Conservation (phyloP, 805 yeast genomes). For the Sugiyamaella americana region DNA sequence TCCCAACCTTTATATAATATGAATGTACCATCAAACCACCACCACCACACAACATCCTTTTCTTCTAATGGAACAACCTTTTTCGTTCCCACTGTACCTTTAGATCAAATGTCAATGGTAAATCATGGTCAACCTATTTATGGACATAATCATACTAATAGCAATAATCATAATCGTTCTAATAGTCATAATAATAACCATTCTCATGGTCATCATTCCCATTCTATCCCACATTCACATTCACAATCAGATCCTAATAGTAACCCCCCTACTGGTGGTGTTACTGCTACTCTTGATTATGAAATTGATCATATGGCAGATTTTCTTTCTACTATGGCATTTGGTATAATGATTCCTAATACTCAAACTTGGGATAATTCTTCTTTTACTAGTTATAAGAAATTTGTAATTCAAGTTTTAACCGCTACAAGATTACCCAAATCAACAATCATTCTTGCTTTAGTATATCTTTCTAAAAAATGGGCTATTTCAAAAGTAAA, state of each 20-base stretch:
- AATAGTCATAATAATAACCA: constrained; percentile 5
- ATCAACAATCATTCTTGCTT: constrained; percentile 70
- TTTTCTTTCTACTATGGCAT: constrained; percentile 69
- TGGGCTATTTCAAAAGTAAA: constrained; percentile 35
- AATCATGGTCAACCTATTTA: not conserved
- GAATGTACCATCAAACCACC: not conserved
- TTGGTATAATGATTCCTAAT: constrained; percentile 39
- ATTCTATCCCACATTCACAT: constrained; percentile 17
- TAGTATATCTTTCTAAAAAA: constrained; percentile 71
- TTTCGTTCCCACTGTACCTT: constrained; percentile 17
- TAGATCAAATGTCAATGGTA: constrained; percentile 15
- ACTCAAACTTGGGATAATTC: constrained; percentile 6
- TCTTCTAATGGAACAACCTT: constrained; percentile 18
- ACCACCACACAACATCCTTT: constrained; percentile 6
- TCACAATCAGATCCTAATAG: constrained; percentile 15
- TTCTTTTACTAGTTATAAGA: constrained; percentile 16
- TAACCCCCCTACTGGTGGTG: constrained; percentile 56
- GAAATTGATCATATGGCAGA: constrained; percentile 72
- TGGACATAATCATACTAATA: not conserved
- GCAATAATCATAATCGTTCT: not conserved
- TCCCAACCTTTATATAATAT: not conserved
- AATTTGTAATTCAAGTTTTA: constrained; percentile 59
- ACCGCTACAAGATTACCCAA: constrained; percentile 84
- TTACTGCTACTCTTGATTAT: constrained; percentile 70
- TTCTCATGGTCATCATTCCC: constrained; percentile 10